Percentiles rank a stretch among this genome's conserved stretches.
These are phyloP conservation scores for Pyrus communis DNA, from an alignment of 306 rosid species.

Conservation along the genomic window DNA sequence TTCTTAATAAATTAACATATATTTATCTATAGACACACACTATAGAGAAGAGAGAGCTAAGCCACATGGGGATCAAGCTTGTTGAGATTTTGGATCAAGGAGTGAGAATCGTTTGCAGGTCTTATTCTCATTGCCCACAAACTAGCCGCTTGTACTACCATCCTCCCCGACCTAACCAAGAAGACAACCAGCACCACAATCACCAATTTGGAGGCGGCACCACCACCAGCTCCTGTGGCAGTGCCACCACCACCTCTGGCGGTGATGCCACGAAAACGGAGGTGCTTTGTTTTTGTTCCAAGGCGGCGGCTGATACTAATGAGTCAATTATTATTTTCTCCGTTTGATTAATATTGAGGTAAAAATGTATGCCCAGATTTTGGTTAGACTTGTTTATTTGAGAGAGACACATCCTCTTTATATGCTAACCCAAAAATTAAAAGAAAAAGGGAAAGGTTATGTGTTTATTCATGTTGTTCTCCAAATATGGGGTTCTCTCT, in stretches of 20 bases:
- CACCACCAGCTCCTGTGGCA: neutral
- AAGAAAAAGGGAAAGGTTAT: no score
- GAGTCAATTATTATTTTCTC: conserved; percentile 51
- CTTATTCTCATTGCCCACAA: conserved; percentile 56
- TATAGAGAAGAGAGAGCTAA: neutral
- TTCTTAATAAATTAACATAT: neutral
- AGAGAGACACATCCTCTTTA: no score
- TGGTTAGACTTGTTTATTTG: no score
- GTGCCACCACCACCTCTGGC: neutral
- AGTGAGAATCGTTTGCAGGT: conserved; percentile 41
- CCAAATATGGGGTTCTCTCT: no score
- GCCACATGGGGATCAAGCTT: conserved; percentile 38
- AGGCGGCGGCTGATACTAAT: neutral
- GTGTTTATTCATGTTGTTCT: no score
- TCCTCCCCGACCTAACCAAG: conserved; percentile 33
- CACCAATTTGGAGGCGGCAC: neutral
- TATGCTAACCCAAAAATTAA: no score
- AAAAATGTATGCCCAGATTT: neutral
- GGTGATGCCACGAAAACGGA: neutral
- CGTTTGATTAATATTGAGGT: conserved; percentile 12
- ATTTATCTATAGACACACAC: no score
- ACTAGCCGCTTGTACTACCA: conserved; percentile 60
- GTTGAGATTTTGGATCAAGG: conserved; percentile 55
- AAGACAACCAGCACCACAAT: conserved; percentile 3
- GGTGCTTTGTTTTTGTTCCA: conserved; percentile 10